Base-by-base conservation (phyloP, 2,329 filamentous ascomycete species). In the Fusarium pininemorale region DNA sequence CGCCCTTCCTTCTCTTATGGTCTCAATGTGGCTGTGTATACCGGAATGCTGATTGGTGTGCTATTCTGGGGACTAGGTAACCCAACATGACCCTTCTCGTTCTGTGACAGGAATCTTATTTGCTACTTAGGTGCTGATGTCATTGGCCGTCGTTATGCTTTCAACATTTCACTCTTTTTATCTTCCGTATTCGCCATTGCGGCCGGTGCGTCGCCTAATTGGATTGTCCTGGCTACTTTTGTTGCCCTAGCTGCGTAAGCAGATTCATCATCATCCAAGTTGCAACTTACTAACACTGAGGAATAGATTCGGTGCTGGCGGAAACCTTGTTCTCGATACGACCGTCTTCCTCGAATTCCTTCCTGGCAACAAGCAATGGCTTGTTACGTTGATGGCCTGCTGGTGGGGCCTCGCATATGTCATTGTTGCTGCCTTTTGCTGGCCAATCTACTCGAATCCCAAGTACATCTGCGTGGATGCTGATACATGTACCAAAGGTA, bases 1-100 rank as follows among this genome's bases (percentile, higher is more conserved):
- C 28, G 24, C 2, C 55, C 55, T 26, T 13, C 55, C 5, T 57
- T 57, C 30, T 22, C 55, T 15, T 57, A 57, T 35, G 55, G 28
- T 22, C 55, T 57, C 9, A 47, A 57, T 18, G 39, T 57, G n/a
- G 39, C 55, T 47, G 55, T 47, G 0, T 57, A 57, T 37, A 57
- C 55, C 0, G 55, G 55, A 10, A 57, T 57, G 55, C 26, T 57
- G 18, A 5, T 57, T 9, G 55, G 55, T 1, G 55, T 57, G 1
- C 16, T 57, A 37, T 57, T 57, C 7, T 57, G 55, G 55, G 39
- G 55, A 26, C 18, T 47, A 18, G 55, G 39, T 57, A 57, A 28
- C 35, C 5, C 35, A 7, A 35, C 5, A 26, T 26, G 22, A 35
- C 13, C 18, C 12, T 8, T 18, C 16, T 26, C 10, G 5, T 32